phyloP scores from a whole-genome alignment of 2,329 filamentous ascomycete species.

The Apiospora phragmitis region DNA sequence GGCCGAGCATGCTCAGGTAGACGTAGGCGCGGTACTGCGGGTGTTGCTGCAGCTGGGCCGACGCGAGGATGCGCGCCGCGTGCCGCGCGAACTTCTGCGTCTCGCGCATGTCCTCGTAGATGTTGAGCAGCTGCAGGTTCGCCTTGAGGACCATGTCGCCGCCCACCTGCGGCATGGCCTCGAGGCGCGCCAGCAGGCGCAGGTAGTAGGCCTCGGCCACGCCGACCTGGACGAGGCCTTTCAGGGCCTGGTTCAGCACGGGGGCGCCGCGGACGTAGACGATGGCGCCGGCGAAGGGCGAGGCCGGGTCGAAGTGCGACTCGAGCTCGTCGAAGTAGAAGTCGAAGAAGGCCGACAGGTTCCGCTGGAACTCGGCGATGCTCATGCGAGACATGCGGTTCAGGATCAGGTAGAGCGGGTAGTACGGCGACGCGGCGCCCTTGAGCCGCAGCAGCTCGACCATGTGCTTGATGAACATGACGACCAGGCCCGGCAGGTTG shows the following conservation, averaged over 20 bases:
- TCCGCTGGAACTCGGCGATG: constrained; percentile 1
- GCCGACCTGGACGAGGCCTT: background rate
- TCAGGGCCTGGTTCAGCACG: constrained; percentile 8
- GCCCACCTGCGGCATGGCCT: background rate
- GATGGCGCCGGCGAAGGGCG: background rate
- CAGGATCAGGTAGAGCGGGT: constrained; percentile 8
- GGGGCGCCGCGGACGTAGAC: background rate
- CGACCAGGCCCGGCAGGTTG: background rate
- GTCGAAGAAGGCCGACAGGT: background rate
- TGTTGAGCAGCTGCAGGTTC: constrained; percentile 6
- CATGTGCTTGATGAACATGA: background rate
- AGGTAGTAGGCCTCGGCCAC: background rate
- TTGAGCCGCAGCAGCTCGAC: background rate
- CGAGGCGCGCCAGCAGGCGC: background rate
- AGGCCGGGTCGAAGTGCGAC: background rate
- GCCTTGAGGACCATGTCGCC: background rate
- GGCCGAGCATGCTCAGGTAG: background rate
- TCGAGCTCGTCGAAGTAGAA: constrained; percentile 6
- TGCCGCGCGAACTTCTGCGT: constrained; percentile 2
- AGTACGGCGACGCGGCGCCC: background rate
- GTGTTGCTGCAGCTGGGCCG: background rate
- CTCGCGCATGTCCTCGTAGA: background rate
- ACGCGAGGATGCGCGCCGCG: background rate
- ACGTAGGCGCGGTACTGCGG: background rate
- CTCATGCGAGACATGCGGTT: constrained; percentile 4